These are phyloP conservation scores for Ogataea siamensis DNA, from an alignment of 805 yeast species.

Conservation along the genomic window DNA sequence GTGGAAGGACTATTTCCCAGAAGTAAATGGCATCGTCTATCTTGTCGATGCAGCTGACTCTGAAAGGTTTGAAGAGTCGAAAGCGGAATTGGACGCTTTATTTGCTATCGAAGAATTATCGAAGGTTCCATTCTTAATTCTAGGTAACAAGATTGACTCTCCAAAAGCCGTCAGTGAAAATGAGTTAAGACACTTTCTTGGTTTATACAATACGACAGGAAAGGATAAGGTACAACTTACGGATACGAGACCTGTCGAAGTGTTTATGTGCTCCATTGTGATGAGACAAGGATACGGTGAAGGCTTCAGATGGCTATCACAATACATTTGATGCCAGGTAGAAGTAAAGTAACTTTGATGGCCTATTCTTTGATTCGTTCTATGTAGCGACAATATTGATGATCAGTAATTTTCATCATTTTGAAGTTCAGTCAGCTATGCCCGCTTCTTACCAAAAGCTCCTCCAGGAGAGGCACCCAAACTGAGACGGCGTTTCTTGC, in stretches of 20 bases:
- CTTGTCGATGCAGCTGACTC: constrained; percentile 97
- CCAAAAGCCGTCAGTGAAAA: constrained; percentile 93
- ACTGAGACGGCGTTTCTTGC: constrained; percentile 56
- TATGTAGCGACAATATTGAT: not conserved
- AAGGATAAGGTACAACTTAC: constrained; percentile 70
- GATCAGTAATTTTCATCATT: not conserved
- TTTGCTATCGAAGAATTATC: constrained; percentile 89
- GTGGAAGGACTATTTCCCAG: constrained; percentile 99
- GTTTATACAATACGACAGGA: constrained; percentile 87
- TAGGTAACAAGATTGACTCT: constrained; percentile 96
- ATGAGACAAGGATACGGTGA: constrained; percentile 99
- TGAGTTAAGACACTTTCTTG: constrained; percentile 87
- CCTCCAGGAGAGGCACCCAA: constrained; percentile 25
- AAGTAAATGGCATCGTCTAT: constrained; percentile 95
- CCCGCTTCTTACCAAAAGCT: constrained; percentile 22
- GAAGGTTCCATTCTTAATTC: constrained; percentile 85
- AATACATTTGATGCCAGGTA: constrained; percentile 62
- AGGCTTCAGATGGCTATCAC: constrained; percentile 97
- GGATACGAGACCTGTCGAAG: constrained; percentile 86
- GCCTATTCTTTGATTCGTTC: too few relatives aligned
- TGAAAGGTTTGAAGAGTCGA: constrained; percentile 91
- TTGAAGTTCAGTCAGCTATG: not conserved
- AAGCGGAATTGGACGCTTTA: constrained; percentile 90
- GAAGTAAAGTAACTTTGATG: too few relatives aligned
- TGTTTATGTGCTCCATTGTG: constrained; percentile 96